Base-by-base conservation (phyloP, 2,329 filamentous ascomycete genomes). In the Passalora sequoiae region DNA sequence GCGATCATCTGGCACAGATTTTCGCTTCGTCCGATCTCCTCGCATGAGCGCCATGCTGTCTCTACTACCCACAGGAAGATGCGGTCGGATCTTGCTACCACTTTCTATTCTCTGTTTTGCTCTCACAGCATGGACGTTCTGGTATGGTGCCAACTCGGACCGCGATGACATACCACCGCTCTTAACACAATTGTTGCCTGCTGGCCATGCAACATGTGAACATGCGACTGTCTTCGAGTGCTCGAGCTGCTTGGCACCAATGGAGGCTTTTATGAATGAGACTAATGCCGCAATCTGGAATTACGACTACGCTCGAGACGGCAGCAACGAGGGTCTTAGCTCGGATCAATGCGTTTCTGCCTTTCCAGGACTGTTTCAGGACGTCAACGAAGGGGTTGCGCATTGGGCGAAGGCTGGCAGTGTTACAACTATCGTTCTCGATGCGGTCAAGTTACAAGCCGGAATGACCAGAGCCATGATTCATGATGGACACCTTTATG, bases 401-500 rank as follows among this genome's bases (percentile, higher is more conserved):
- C 50, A 59, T 43, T 57, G 57, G 53, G 59, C 46, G 3, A 41
- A 42, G 9, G 20, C 39, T 4, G 39, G 40, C 12, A 46, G 43
- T 6, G 49, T 44, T 46, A 54, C 40, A 42, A 53, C 30, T 39
- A 37, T 4, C 29, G 49, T 22, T 27, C 52, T 30, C 43, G 56
- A 38, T 25, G 53, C 13, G 3, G 31, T 41, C 27, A 44, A 44
- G 47, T 52, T 40, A 37, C 52, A 42, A 41, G 45, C 40, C 51
- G 55, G 55, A 48, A 54, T 39, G 55, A 51, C 37, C 47, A 54
- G 43, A 24, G 62, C 55, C 6, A 62, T 66, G 59, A 61, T 68
- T 27, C 61, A 59, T 44, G 50, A 64, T 38, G 58, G 56, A n/a
- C 47, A 57, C 19, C 55, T 66, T 16, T 66, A 66, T 43, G 49